phyloP scores from a whole-genome alignment of 345 rosid genomes.

The Odontarrhena argentea region DNA sequence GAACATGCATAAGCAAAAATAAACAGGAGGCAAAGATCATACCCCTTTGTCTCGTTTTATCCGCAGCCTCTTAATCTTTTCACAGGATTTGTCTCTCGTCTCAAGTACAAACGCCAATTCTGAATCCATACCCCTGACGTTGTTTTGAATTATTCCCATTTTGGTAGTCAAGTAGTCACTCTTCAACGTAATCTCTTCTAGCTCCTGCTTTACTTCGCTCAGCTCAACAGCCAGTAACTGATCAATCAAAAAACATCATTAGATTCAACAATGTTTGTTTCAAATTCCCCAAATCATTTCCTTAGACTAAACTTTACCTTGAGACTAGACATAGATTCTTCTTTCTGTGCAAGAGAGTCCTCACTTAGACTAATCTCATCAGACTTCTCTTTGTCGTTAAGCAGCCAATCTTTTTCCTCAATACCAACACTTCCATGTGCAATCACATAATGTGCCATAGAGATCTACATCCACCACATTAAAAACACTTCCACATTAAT shows the following conservation, averaged over 20 bases:
- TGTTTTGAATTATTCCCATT: slow-evolving; percentile 50
- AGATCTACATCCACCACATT: slow-evolving; percentile 56
- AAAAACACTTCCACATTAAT: slow-evolving; percentile 26
- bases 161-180: slow-evolving; percentile 49
- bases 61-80: slow-evolving; percentile 58
- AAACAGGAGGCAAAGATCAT: slow-evolving; percentile 10
- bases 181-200: slow-evolving; percentile 56
- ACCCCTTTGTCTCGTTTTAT: slow-evolving; percentile 71
- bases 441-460: slow-evolving; percentile 63
- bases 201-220: slow-evolving; percentile 81
- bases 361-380: slow-evolving; percentile 66
- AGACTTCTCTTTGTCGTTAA: slow-evolving; percentile 67
- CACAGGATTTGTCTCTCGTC: slow-evolving; percentile 61
- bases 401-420: slow-evolving; percentile 76
- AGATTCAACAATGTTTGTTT: slow-evolving; percentile 17
- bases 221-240: slow-evolving; percentile 77
- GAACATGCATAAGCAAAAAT: slow-evolving; percentile 6
- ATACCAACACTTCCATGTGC: slow-evolving; percentile 81
- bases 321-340: slow-evolving; percentile 65
- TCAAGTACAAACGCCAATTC: slow-evolving; percentile 49
- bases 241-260: slow-evolving; percentile 17
- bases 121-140: slow-evolving; percentile 48
- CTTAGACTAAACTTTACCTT: slow-evolving; percentile 58
- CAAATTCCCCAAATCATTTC: not conserved
- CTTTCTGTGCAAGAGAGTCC: slow-evolving; percentile 76